Evolutionary conservation across 257 asterid species (phyloP).

Genomic region (Solanum medicagineum): DNA sequence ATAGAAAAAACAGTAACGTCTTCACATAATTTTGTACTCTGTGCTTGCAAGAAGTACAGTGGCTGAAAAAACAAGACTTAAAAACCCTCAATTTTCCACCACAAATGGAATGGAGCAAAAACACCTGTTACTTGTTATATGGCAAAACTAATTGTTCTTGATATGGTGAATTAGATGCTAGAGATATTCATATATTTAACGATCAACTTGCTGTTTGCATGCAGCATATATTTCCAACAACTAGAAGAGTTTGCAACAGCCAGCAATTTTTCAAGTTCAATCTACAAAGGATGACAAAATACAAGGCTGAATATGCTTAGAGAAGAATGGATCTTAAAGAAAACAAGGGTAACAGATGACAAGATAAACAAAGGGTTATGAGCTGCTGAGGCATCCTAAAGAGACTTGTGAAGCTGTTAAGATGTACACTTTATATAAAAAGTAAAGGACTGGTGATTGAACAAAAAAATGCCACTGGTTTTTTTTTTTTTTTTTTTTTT

Average conservation of each 20-base stretch:
- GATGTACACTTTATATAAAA: not conserved
- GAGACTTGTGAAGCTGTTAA: not conserved
- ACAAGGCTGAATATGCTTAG: not conserved
- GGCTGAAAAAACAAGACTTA: not conserved
- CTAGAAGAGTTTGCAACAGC: not conserved
- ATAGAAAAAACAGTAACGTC: not conserved
- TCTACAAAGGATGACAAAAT: not conserved
- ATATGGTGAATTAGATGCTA: not conserved
- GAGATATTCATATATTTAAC: not conserved
- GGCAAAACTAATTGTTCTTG: not conserved
- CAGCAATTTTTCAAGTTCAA: not conserved
- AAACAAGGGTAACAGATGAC: not conserved
- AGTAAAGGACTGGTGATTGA: not conserved
- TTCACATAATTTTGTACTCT: not conserved
- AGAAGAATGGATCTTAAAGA: not conserved
- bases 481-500: too few relatives aligned
- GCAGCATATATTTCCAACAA: not conserved
- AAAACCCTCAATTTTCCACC: not conserved
- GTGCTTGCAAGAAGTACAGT: not conserved
- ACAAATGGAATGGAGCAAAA: not conserved
- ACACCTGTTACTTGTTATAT: not conserved
- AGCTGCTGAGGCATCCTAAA: not conserved
- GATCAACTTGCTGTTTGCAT: not conserved
- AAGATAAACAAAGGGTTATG: not conserved
- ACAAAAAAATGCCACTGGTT: too few relatives aligned